Evolutionary conservation across 495 filamentous ascomycete genomes (phyloP).

Genomic region (Penicillium taxi): DNA sequence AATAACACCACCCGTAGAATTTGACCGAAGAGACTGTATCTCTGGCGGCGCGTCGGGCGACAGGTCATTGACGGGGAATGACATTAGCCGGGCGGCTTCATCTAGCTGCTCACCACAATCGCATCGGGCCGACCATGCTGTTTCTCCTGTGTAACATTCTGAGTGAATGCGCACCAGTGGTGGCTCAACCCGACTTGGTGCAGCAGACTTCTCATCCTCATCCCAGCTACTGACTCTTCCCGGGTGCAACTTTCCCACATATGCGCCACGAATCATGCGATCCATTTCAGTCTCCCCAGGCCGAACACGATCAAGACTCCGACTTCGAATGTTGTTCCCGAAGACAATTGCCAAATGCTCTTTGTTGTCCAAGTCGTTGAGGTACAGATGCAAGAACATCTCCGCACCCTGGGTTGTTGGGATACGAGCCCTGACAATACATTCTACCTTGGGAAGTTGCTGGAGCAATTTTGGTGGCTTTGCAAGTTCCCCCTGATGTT

Average conservation of each 20-base stretch:
- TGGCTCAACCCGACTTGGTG: constrained; percentile 15
- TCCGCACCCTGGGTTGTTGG: constrained; percentile 83
- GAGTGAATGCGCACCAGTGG: constrained; percentile 93
- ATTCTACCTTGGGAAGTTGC: constrained; percentile 65
- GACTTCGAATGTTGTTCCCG: constrained; percentile 72
- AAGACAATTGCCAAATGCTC: constrained; percentile 99
- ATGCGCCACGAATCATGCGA: constrained; percentile 90
- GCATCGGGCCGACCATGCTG: constrained; percentile 93
- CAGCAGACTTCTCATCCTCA: constrained; percentile 23
- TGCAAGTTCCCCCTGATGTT: constrained; percentile 32
- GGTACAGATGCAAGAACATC: constrained; percentile 95
- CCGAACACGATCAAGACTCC: constrained; percentile 66
- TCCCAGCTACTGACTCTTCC: constrained; percentile 66
- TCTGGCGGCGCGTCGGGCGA: constrained; percentile 28
- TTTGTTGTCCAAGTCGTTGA: constrained; percentile 86
- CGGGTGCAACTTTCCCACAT: constrained; percentile 78
- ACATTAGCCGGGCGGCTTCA: constrained; percentile 92
- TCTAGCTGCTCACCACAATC: constrained; percentile 98
- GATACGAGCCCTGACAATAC: constrained; percentile 76
- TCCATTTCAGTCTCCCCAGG: constrained; percentile 94
- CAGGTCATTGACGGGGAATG: constrained; percentile 48
- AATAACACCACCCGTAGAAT: constrained; percentile 74
- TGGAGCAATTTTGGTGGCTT: constrained; percentile 61
- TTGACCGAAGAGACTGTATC: constrained; percentile 35
- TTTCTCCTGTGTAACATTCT: constrained; percentile 98